phyloP scores from a whole-genome alignment of 2,329 filamentous ascomycete genomes.

The Ilyonectria robusta region DNA sequence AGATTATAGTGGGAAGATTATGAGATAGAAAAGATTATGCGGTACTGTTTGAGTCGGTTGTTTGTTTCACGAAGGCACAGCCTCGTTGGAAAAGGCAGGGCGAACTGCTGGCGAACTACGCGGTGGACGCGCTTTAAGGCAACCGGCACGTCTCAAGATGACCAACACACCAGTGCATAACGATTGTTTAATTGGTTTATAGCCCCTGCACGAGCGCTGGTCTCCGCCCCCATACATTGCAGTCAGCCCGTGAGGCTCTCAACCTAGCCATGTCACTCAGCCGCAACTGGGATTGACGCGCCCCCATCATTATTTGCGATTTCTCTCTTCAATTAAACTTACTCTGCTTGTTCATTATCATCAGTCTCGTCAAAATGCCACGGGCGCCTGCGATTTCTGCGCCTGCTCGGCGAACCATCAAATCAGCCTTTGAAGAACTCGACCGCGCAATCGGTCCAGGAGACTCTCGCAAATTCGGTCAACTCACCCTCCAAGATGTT shows the following conservation, averaged over 20 bases:
- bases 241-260: background rate
- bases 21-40: no score
- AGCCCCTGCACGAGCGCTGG: background rate
- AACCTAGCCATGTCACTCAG: background rate
- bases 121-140: background rate
- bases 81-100: background rate
- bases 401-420: conserved; percentile 23
- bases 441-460: conserved; percentile 18
- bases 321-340: background rate
- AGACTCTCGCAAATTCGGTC: conserved; percentile 21
- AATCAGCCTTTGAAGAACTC: conserved; percentile 28
- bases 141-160: background rate
- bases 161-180: background rate
- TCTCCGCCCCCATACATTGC: background rate
- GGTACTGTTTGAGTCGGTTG: background rate
- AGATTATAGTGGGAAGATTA: no score
- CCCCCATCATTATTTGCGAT: background rate
- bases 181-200: background rate
- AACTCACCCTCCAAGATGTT: conserved; percentile 21
- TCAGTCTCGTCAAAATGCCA: conserved; percentile 20
- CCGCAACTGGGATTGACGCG: background rate
- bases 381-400: conserved; percentile 18
- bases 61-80: background rate
- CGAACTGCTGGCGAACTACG: background rate
- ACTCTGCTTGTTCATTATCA: background rate